Evolutionary conservation across 1,284 basidiomycete genomes (phyloP).

Genomic region (Erythrobasidium hasegawianum): DNA sequence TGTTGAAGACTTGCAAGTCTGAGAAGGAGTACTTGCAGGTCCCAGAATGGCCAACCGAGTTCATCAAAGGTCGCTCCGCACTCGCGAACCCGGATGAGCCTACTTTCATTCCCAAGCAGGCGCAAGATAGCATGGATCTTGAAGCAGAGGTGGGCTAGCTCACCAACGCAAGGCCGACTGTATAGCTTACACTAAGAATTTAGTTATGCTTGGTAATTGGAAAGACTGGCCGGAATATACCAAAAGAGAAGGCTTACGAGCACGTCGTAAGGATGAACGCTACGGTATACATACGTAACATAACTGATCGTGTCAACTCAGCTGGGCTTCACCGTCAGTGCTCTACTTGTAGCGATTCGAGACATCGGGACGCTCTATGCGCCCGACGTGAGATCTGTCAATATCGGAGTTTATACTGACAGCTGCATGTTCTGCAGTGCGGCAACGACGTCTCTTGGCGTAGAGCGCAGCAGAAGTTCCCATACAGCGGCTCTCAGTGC

Average conservation of each 20-base stretch:
- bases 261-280: conserved; percentile 51
- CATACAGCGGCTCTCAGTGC: conserved; percentile 31
- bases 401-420: no score
- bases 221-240: conserved; percentile 46
- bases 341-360: no score
- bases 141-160: conserved; percentile 28
- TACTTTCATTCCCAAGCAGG: conserved; percentile 23
- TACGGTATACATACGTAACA: no score
- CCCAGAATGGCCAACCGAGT: conserved; percentile 32
- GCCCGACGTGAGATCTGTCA: no score
- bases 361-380: no score
- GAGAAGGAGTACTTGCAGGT: background rate
- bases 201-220: conserved; percentile 49
- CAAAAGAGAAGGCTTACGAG: conserved; percentile 48
- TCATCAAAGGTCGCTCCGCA: conserved; percentile 33
- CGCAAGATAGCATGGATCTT: conserved; percentile 32
- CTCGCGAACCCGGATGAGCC: conserved; percentile 33
- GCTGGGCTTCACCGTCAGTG: conserved; percentile 34
- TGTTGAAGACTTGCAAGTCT: background rate
- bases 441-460: conserved; percentile 35
- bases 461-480: conserved; percentile 23
- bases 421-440: conserved; percentile 2
- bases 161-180: no score
- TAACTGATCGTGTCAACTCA: no score
- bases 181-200: background rate